Evolutionary conservation across 805 yeast species (phyloP), one percentile per base, ranked within the genome.

Genomic region (Gaillardinia entomophila): DNA sequence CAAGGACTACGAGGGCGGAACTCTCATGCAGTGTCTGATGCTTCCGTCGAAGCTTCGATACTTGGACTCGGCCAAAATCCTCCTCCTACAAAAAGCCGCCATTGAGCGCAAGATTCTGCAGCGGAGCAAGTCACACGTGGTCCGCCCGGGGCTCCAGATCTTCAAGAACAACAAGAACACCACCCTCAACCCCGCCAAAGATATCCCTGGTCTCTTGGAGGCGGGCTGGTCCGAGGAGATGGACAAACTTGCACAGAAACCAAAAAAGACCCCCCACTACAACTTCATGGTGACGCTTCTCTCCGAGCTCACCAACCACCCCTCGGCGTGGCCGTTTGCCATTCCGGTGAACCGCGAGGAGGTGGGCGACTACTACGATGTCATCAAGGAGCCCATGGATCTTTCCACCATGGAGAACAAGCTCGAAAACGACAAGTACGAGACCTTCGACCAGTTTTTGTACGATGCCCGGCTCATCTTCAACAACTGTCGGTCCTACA

Each of bases 221-320:
- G 84, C 94, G 3, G 98, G 98, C 0, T 92, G 98, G 98, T 85
- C 95, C 20, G 92, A 90, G 24, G 98, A 90, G 56, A 89, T 92
- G 95, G 99, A 92, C 56, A 90, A 87, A 46, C 64, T 92, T 37
- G 97, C 97, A 0, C 90, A 94, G 49, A 76, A 87, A 51, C 97
- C 98, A 2, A 87, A 88, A 55, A 68, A 96, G 35, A 86, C 94
- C 2, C 96, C 97, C 7, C 97, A 92, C 62, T 85, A 85, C 62
- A 92, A 92, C 28, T 82, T 83, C 40, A 89, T 92, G 95, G 86
- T 85, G 46, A 87, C 87, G 35, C 60, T 92, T 12, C 68, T 92
- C 26, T 77, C 87, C 5, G 99, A 92, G 51, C 57, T 92, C 64
- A 92, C 86, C 51, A 87, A 85, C 53, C 95, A 92, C 58, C 94